Evolutionary conservation across 169 alveolate genomes (phyloP).

Genomic region (Miamiensis avidus): DNA sequence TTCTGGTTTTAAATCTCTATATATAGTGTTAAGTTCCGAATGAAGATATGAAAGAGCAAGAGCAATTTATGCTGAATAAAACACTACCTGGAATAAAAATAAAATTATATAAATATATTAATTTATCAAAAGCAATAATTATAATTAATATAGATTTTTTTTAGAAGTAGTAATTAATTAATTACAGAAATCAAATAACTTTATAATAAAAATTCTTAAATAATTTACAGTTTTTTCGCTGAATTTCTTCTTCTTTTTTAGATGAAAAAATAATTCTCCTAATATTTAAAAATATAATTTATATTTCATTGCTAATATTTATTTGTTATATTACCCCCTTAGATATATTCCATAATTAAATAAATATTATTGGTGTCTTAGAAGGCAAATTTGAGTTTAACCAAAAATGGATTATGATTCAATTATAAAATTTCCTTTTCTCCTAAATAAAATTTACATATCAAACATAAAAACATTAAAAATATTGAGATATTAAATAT

Average conservation of each 20-base stretch:
- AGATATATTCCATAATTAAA: constrained; percentile 59
- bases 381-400: constrained; percentile 61
- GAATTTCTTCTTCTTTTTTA: constrained; percentile 46
- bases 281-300: too few species aligned
- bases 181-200: too few species aligned
- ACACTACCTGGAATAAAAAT: too few species aligned
- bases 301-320: too few species aligned
- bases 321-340: constrained; percentile 26
- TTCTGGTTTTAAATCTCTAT: constrained; percentile 63
- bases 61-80: constrained; percentile 48
- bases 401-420: constrained; percentile 59
- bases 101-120: too few species aligned
- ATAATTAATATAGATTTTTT: too few species aligned
- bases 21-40: constrained; percentile 42
- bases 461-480: too few species aligned
- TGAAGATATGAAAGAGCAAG: constrained; percentile 58
- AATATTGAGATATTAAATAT: too few species aligned
- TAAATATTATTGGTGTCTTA: constrained; percentile 57
- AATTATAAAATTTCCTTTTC: constrained; percentile 58
- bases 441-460: constrained; percentile 24
- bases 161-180: too few species aligned
- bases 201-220: too few species aligned
- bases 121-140: too few species aligned
- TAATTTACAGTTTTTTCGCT: constrained; percentile 53
- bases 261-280: constrained; percentile 74